phyloP scores from a whole-genome alignment of 768 basidiomycete species.

The Lentinula edodes region DNA sequence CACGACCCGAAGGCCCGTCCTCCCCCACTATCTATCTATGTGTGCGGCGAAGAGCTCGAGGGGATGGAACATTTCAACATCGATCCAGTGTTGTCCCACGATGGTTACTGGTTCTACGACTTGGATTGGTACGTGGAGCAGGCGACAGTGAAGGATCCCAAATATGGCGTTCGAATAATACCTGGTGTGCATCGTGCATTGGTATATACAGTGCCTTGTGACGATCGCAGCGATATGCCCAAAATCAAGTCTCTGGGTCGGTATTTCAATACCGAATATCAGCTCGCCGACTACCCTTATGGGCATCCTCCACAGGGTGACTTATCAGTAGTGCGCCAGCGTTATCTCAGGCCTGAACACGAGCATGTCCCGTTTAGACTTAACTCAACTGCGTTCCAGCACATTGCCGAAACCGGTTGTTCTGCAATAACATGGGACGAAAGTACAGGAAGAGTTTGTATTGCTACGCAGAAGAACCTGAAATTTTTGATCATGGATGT shows the following conservation, averaged over 20 bases:
- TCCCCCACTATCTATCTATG: conserved; percentile 35
- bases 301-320: conserved; percentile 11
- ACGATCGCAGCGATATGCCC: conserved; percentile 26
- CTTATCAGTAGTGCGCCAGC: conserved; percentile 15
- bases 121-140: conserved; percentile 20
- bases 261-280: conserved; percentile 6
- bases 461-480: conserved; percentile 35
- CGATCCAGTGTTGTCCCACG: conserved; percentile 19
- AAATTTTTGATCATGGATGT: conserved; percentile 46
- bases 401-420: conserved; percentile 26
- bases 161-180: conserved; percentile 26
- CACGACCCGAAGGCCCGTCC: conserved; percentile 21
- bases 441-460: conserved; percentile 51
- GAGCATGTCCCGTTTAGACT: conserved; percentile 10
- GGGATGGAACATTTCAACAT: conserved; percentile 29
- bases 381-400: conserved; percentile 7
- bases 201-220: conserved; percentile 28
- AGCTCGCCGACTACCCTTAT: background rate
- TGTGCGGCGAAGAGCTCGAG: conserved; percentile 18
- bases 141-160: conserved; percentile 20
- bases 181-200: conserved; percentile 40
- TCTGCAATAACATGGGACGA: conserved; percentile 64
- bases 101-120: conserved; percentile 14
- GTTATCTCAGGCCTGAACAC: conserved; percentile 14
- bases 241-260: conserved; percentile 12